phyloP scores from a whole-genome alignment of 345 rosid species.

The Dipteronia dyeriana region DNA sequence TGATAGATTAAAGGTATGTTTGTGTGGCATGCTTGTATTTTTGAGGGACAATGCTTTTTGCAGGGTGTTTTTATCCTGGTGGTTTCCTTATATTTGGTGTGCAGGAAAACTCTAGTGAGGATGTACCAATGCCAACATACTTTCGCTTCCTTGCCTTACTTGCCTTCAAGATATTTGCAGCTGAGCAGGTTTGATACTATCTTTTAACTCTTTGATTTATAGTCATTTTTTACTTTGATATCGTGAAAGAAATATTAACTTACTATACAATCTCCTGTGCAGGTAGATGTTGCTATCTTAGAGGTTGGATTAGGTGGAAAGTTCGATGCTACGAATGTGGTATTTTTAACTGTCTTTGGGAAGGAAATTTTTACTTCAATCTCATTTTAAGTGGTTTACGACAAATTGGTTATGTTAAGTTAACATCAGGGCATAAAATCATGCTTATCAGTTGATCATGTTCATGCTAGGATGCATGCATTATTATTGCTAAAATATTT shows the following conservation, averaged over 20 bases:
- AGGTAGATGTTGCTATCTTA: slow-evolving; percentile 94
- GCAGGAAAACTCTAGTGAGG: slow-evolving; percentile 71
- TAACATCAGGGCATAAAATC: neutral
- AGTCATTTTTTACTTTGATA: slow-evolving; percentile 2
- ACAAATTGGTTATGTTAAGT: neutral
- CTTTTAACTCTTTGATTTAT: neutral
- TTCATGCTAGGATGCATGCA: neutral
- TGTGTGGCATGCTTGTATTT: neutral
- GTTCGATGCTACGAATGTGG: slow-evolving; percentile 95
- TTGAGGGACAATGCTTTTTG: neutral
- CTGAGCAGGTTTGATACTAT: slow-evolving; percentile 69
- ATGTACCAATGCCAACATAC: slow-evolving; percentile 88
- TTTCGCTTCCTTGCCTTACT: slow-evolving; percentile 89
- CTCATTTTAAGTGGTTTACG: neutral
- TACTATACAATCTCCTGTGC: slow-evolving; percentile 7
- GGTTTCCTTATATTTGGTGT: slow-evolving; percentile 15
- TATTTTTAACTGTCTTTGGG: slow-evolving; percentile 28
- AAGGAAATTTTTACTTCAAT: slow-evolving; percentile 6
- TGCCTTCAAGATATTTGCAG: slow-evolving; percentile 85
- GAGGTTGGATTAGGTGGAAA: slow-evolving; percentile 97
- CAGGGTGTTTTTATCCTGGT: slow-evolving; percentile 6
- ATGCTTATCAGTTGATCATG: neutral
- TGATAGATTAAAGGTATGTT: slow-evolving; percentile 74
- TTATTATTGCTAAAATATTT: neutral
- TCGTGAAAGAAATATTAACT: slow-evolving; percentile 12